Base-by-base conservation (phyloP, 2,329 filamentous ascomycete genomes). In the Penicillium sp. region DNA sequence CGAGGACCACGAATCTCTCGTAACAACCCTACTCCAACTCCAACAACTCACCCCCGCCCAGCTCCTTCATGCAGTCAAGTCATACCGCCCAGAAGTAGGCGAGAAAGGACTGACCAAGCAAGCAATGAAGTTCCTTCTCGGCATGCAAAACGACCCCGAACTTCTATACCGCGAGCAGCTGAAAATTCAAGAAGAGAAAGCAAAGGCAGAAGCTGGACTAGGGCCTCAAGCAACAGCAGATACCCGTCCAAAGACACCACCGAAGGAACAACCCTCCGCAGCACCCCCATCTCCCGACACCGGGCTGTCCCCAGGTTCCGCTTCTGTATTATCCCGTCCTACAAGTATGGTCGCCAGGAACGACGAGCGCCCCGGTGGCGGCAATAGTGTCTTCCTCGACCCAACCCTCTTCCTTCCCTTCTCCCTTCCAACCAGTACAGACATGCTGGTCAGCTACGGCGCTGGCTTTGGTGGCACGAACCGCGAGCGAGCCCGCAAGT, bases 381-480 rank as follows among this genome's bases (percentile, higher is more conserved):
- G 59, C 17, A 69, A 67, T 49, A 65, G 59, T 33, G 61, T 97
- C 35, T 84, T 97, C 41, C 76, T 97, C 50, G 92, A 97, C 68
- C 91, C 93, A 3, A 89, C 92, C 2, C 80, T 96, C 57, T 96
- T 97, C 83, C 82, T 99, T 26, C 94, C 94, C 0, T 99, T 99
- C 71, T 88, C 89, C n/a, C 80, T 99, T 28, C 94, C 94, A 1
- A 96, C 93, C 1, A 94, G 91, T 55, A 97, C 92, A 26, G 94
- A 99, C 73, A 99, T 99, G 94, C 82, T 97, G 45, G 85, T 99
- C 45, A 93, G 88, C 62, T 99, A 95, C 68, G 94, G 94, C 0
- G 92, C 94, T 12, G 94, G 94, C 0, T 94, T 97, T 68, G 94
- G 94, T 5, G 94, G 94, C 0, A 79, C 94, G 44, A 96, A 99